phyloP scores from a whole-genome alignment of 768 basidiomycete species.

The Boletus rufocinnamomeus region DNA sequence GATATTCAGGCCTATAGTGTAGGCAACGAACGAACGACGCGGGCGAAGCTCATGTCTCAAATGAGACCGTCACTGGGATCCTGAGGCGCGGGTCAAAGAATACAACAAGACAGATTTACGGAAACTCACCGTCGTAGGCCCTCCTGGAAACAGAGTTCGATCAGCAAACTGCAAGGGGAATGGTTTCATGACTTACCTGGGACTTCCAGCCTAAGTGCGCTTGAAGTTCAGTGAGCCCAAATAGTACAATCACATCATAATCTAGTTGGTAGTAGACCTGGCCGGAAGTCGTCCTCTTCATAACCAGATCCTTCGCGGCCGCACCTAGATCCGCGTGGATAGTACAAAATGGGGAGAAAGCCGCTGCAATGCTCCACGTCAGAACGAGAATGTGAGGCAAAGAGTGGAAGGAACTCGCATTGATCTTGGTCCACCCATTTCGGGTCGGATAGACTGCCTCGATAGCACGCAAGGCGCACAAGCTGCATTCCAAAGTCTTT shows the following conservation, averaged over 20 bases:
- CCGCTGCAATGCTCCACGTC: neutral
- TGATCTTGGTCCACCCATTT: too few relatives aligned
- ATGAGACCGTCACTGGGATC: slow-evolving; percentile 1
- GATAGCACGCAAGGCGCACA: too few relatives aligned
- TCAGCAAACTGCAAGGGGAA: neutral
- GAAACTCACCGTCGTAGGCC: slow-evolving; percentile 5
- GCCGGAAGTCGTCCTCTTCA: neutral
- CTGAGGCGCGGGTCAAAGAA: neutral
- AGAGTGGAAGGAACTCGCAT: too few relatives aligned
- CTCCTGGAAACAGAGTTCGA: neutral
- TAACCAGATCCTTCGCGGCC: neutral
- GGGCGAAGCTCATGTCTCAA: neutral
- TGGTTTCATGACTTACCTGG: neutral
- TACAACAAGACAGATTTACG: neutral
- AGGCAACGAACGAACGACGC: too few relatives aligned
- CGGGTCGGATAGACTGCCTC: too few relatives aligned
- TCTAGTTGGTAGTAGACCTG: slow-evolving; percentile 12
- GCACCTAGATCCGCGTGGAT: slow-evolving; percentile 2
- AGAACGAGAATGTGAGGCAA: neutral
- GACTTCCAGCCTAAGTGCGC: slow-evolving; percentile 13
- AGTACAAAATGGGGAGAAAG: slow-evolving; percentile 8
- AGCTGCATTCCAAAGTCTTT: too few relatives aligned
- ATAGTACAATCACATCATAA: slow-evolving; percentile 17
- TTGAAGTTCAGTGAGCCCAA: slow-evolving; percentile 12
- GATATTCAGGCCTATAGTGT: too few relatives aligned